Evolutionary conservation across 2,329 filamentous ascomycete species (phyloP), one percentile per base, ranked within the genome.

Genomic region (Fusarium sp.): DNA sequence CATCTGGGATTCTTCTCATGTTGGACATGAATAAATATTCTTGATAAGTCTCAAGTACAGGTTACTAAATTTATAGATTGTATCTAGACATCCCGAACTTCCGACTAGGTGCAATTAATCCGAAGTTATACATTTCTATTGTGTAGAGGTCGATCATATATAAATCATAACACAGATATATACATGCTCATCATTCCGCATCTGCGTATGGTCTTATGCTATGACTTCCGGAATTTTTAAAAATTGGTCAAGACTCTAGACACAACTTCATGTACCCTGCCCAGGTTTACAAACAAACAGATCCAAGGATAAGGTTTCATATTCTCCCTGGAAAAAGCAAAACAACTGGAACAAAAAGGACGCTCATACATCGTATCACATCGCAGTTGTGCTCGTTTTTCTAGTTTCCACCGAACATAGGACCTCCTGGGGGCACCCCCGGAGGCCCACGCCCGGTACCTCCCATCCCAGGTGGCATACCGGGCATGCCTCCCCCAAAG

Each of bases 371-470:
- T 55, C 24, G 19, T 65, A 48, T 47, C 51, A 30, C 44, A 58
- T 53, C 32, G 37, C 24, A 44, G 22, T 53, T 30, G 22, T 33
- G 33, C 26, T 11, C 53, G 60, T 47, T 68, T 51, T 71, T 69
- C 22, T 52, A 64, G 39, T 65, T 64, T 19, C 61, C 52, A 32
- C 75, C 70, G 69, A 75, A 79, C 71, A 77, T 76, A 44, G 68
- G 69, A 24, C 69, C 70, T 17, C 68, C 73, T 5, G 62, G 59
- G 37, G 67, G 70, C 26, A 67, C 69, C 15, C 68, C n/a, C 15
- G 52, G 58, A 61, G 57, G 59, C 6, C 55, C 55, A n/a, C 56
- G 65, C 9, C 65, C 56, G 57, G 68, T 63, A 7, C 66, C 68
- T 46, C 52, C 68, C 62, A 68, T 65, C 9, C 62, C 67, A 20